Conservation (phyloP, 305 asterid genomes). For the Ruellia speciosa region DNA sequence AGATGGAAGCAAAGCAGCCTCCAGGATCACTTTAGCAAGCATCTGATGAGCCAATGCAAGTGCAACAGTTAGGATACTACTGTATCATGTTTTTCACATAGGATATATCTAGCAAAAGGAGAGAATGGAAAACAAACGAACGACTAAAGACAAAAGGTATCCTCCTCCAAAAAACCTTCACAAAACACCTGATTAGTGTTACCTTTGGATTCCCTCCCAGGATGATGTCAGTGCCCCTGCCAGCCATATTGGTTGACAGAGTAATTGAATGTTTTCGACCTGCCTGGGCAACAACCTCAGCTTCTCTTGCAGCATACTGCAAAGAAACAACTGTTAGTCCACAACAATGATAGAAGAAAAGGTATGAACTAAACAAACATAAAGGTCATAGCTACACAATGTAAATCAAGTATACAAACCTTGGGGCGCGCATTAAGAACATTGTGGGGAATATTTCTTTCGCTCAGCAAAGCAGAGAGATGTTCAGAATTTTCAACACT, state of each 20-base stretch:
- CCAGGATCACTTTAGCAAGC: slow-evolving; percentile 86
- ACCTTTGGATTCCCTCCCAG: slow-evolving; percentile 99
- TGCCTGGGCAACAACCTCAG: slow-evolving; percentile 96
- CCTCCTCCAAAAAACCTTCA: not conserved
- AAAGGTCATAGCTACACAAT: slow-evolving; percentile 10
- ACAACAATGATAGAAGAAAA: slow-evolving; percentile 10
- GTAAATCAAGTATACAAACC: slow-evolving; percentile 36
- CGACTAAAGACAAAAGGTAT: slow-evolving; percentile 6
- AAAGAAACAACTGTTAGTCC: slow-evolving; percentile 18
- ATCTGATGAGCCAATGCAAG: slow-evolving; percentile 41
- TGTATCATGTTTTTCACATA: slow-evolving; percentile 16
- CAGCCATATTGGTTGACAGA: slow-evolving; percentile 98
- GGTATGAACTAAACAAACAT: slow-evolving; percentile 11
- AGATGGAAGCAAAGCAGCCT: slow-evolving; percentile 65
- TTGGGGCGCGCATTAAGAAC: slow-evolving; percentile 97
- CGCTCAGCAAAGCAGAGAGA: slow-evolving; percentile 67
- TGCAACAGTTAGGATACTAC: slow-evolving; percentile 15
- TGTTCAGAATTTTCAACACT: slow-evolving; percentile 95
- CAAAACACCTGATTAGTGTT: slow-evolving; percentile 20
- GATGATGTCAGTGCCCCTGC: slow-evolving; percentile 97
- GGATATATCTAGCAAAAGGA: slow-evolving; percentile 1
- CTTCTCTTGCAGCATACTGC: slow-evolving; percentile 99
- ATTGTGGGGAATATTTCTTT: slow-evolving; percentile 77
- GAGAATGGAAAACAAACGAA: not conserved
- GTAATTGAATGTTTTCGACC: slow-evolving; percentile 95